Evolutionary conservation across 345 rosid species (phyloP), one percentile per base, ranked within the genome.

Genomic region (Bretschneidera sinensis): DNA sequence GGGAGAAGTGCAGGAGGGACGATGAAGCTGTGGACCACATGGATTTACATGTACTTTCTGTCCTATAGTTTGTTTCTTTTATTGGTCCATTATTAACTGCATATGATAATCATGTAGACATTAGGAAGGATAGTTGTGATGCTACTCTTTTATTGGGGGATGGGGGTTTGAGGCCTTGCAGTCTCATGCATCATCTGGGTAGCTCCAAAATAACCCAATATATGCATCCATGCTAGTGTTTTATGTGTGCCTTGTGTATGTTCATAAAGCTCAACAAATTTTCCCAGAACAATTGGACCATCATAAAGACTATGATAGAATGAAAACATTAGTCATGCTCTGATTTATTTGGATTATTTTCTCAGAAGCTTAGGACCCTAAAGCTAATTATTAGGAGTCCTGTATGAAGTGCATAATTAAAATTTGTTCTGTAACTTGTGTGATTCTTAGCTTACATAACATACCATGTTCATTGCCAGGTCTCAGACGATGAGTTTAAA

Each of bases 1-100:
- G 91, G 66, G 96, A 88, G 66, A 94, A 94, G 78, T 92, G 97
- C 15, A 71, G 24, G 24, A 84, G 97, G 57, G 88, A 84, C 48
- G 77, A 76, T 63, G 95, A 87, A 57, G 77, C 74, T 71, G 57
- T 63, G 25, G 82, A 77, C 59, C 66, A 68, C 70, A 65, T 79
- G 72, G 91, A 78, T 24, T 31, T 75, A 33, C 71, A 60, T 17
- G 76, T 78, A 78, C 28, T 48, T 57, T 54, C 69, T 33, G 11
- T 51, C 59, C 61, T 60, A 17, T 1, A n/a, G 0, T 48, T 20
- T 52, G 15, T 59, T 20, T 43, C 48, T 39, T 24, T 45, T 23
- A 43, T 2, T 56, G 48, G 9, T 24, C 14, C 6, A 10, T 9
- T 23, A 21, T 24, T 16, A 52, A 11, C 17, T 52, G 16, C 28